Evolutionary conservation across 2,329 filamentous ascomycete genomes (phyloP), one percentile per base, ranked within the genome.

Genomic region (Penicillium glabrum): DNA sequence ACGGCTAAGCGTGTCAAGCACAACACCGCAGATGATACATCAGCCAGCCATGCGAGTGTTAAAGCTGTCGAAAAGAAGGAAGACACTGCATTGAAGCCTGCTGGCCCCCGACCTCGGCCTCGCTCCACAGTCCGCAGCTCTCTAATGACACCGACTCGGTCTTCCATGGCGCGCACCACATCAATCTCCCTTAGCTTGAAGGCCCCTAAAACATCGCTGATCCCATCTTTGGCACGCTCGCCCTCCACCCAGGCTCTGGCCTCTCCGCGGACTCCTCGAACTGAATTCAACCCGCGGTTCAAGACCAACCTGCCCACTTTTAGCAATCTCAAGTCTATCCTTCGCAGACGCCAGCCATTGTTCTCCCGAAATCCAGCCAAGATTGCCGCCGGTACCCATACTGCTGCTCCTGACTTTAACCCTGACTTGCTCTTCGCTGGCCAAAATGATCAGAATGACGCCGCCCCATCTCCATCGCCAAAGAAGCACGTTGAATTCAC

Each of bases 401-500:
- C 71, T 10, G 68, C 73, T 29, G 69, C 72, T 39, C 74, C 74
- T 19, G 69, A 73, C 45, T 76, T 75, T 62, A 71, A 75, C 41
- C 70, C 82, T 13, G 79, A 85, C 31, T 86, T 84, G 64, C 76
- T 80, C 23, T 70, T 86, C 31, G 58, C 51, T 21, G 69, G 65
- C 41, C 61, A 73, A 13, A 67, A 66, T 21, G 65, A 67, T 26
- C 51, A 57, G 11, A 64, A 68, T 19, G 70, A 70, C 21, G 58
- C 66, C 5, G 67, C 80, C 19, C 86, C 85, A 5, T 91, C 89
- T 1, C 89, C 89, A 8, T 86, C 87, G 31, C 83, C 86, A 24
- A 89, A 86, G 72, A 96, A 96, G 77, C 88, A 85, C 54, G 90
- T 96, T 35, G 87, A 89, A 50, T 96, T 96, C 67, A 91, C 89